Evolutionary conservation across 1,284 basidiomycete species (phyloP).

Genomic region (Meripilus lineatus): DNA sequence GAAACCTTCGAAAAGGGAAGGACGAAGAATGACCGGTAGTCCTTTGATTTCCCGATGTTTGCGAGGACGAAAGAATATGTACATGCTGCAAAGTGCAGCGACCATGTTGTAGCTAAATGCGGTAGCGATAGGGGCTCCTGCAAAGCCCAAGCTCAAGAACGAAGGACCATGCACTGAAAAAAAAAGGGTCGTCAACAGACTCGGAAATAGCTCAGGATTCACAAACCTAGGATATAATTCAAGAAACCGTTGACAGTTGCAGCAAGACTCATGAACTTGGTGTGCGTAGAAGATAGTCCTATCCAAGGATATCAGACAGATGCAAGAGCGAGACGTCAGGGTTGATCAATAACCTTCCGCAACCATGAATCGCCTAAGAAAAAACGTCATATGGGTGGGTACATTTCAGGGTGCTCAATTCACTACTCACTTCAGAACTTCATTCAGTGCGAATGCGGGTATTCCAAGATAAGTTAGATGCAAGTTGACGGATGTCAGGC

Average conservation of each 20-base stretch:
- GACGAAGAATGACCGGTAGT: too few species aligned
- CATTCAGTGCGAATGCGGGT: conserved; percentile 1
- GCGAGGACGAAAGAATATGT: too few species aligned
- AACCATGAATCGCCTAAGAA: background rate
- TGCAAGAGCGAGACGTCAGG: too few species aligned
- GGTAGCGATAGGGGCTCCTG: background rate
- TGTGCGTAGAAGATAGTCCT: background rate
- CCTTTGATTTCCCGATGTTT: too few species aligned
- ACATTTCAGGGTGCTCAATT: too few species aligned
- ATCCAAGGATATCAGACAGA: too few species aligned
- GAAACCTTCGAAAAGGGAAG: background rate
- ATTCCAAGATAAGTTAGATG: background rate
- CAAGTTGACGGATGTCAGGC: background rate
- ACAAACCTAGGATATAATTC: conserved; percentile 1
- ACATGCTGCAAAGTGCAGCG: background rate
- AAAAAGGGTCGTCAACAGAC: background rate
- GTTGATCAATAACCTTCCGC: too few species aligned
- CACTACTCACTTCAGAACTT: background rate
- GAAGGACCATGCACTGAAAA: background rate
- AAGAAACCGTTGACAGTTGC: background rate
- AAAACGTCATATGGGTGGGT: too few species aligned
- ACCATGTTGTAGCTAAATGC: background rate
- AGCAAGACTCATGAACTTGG: background rate
- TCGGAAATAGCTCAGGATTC: background rate
- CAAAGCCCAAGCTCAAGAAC: background rate